These are phyloP conservation scores for Nicotiana attenuata DNA, from an alignment of 257 asterid species.

Conservation along the genomic window DNA sequence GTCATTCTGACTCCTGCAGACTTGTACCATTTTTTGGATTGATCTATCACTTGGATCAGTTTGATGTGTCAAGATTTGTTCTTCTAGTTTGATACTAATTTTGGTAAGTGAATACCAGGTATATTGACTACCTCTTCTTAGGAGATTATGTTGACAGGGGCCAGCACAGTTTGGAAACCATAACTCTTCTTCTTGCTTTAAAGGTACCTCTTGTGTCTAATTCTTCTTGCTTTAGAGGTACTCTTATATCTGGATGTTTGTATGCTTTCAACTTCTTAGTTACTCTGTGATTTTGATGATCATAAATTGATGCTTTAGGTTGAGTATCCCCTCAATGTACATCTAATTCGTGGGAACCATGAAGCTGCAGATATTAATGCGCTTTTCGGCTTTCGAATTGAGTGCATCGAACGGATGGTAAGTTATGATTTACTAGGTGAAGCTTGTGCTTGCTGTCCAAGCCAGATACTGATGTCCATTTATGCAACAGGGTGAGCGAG, in stretches of 20 bases:
- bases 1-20: not conserved
- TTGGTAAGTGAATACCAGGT: slow-evolving; percentile 45
- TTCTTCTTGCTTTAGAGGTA: slow-evolving; percentile 90
- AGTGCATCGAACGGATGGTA: slow-evolving; percentile 99
- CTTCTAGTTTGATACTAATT: slow-evolving; percentile 23
- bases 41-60: not conserved
- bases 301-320: slow-evolving; percentile 44
- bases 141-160: slow-evolving; percentile 99
- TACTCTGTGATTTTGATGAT: not conserved
- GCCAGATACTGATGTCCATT: slow-evolving; percentile 18
- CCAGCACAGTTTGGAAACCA: slow-evolving; percentile 96
- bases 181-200: slow-evolving; percentile 87
- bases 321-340: slow-evolving; percentile 82
- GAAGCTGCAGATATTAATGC: slow-evolving; percentile 99
- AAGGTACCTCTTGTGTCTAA: slow-evolving; percentile 54
- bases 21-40: not conserved
- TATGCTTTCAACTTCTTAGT: not conserved
- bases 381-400: slow-evolving; percentile 94
- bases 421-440: slow-evolving; percentile 2
- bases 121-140: slow-evolving; percentile 93
- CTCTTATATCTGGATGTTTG: slow-evolving; percentile 9
- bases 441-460: slow-evolving; percentile 2
- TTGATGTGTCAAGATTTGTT: not conserved
- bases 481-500: slow-evolving; percentile 91
- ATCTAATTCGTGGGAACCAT: slow-evolving; percentile 96